Evolutionary conservation across 805 yeast species (phyloP), one percentile per base, ranked within the genome.

Genomic region (Torulaspora delbrueckii): DNA sequence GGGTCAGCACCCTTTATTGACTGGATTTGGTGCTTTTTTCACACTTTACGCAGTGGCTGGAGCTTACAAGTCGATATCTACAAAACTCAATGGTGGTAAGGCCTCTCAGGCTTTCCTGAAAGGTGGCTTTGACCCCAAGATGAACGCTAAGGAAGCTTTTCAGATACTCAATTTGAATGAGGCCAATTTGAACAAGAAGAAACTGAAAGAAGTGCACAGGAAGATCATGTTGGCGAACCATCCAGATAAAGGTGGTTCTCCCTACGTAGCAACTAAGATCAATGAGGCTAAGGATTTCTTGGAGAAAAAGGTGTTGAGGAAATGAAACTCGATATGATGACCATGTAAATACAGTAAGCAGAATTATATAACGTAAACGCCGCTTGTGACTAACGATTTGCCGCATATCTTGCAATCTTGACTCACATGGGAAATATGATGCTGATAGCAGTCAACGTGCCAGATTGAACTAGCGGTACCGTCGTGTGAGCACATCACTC

Each of bases 201-300:
- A 75, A 57, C 72, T 89, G 58, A 90, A 87, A 64, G 96, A 87
- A 53, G 82, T 80, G 45, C 96, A 89, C 66, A 79, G 96, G 68
- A 77, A 76, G 59, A 82, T 88, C 62, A 89, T 89, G 96, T 70
- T 88, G 71, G 81, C 89, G 37, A 89, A 89, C 66, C 97, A 89
- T 62, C 97, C 97, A 13, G 97, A 89, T 70, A 85, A 84, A 65
- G 97, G 97, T 38, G 97, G 97, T 5, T 84, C 95, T 5, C 86
- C 95, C 38, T 87, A 78, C 60, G 65, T 89, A 66, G 96, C 96
- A 40, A 84, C 95, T 40, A 89, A 89, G 72, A 86, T 89, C 54
- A 89, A 89, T 64, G 96, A 89, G 70, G 96, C 97, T 31, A 84
- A 84, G 61, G 88, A 83, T 43, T 64, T 61, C 37, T 46, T 65